Conservation (phyloP, 345 rosid genomes). For the Turritis glabra region DNA sequence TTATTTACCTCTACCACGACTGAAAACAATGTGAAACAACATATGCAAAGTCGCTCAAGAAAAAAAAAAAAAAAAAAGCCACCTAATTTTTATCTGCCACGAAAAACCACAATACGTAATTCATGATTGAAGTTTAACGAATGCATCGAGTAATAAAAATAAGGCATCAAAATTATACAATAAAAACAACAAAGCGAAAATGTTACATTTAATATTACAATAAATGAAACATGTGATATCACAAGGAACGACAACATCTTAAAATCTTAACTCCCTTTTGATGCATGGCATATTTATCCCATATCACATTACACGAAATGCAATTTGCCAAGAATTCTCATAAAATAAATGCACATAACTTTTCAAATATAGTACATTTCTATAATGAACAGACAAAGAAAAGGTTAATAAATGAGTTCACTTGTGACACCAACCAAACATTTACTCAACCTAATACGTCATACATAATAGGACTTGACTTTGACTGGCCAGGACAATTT, state of each 20-base stretch:
- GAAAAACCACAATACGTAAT: not conserved
- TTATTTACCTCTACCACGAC: not conserved
- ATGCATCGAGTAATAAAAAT: not conserved
- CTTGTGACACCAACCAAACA: constrained; percentile 34
- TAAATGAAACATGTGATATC: constrained; percentile 21
- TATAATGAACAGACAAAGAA: not conserved
- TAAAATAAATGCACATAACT: not conserved
- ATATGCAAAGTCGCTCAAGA: not conserved
- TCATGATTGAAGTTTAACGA: too few relatives aligned
- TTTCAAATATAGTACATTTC: not conserved
- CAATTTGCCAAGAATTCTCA: constrained; percentile 14
- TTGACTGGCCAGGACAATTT: not conserved
- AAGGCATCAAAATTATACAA: not conserved
- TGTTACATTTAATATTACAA: not conserved
- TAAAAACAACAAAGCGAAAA: not conserved
- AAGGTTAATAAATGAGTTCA: constrained; percentile 22
- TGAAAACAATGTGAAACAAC: not conserved
- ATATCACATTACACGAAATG: constrained; percentile 1
- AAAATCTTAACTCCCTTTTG: constrained; percentile 3
- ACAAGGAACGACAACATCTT: constrained; percentile 1
- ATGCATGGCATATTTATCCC: not conserved
- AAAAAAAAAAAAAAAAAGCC: not conserved
- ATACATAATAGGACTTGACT: constrained; percentile 24
- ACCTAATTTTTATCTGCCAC: not conserved
- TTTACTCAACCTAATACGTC: constrained; percentile 37